Base-by-base conservation (phyloP, 805 yeast genomes). In the Kuraishia ogatae region DNA sequence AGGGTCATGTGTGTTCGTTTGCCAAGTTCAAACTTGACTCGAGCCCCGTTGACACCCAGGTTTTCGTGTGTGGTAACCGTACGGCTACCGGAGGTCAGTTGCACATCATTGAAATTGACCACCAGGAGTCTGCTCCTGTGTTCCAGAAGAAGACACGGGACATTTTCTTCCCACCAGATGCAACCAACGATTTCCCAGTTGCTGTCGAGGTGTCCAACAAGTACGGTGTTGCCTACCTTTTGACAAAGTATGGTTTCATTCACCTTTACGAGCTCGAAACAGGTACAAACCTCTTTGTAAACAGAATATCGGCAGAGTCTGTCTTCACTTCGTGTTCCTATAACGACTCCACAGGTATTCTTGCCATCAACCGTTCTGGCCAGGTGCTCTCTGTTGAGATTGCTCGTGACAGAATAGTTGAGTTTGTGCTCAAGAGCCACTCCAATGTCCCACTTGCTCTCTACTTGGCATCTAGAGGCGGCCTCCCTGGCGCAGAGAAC, bases 21-120 rank as follows among this genome's bases (percentile, higher is more conserved):
- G 90, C 97, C 54, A 76, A 79, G 57, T 74, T 94, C 59, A 79
- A 83, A 58, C 76, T 93, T 62, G 87, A 83, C 53, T 90, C 90
- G 55, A 89, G 92, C 47, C 58, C 77, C n/a, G 63, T 83, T 28
- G 89, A 89, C 48, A 88, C 96, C 53, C 91, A 89, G 71, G 84
- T 93, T 35, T 93, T 94, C 70, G 88, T 96, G 57, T 92, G 93
- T 67, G 98, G 96, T 64, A 90, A 91, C 73, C 86, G 94, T 71
- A 81, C 85, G 54, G 87, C 87, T 46, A 85, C 84, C 58, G 93
- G 93, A 57, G 91, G 92, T 60, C 87, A 84, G 69, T 79, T 94
- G 69, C 97, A 92, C 71, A 83, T 94, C 62, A 89, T 93, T 61
- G 99, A 96, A 75, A 94, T 96, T 65, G 99, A 94, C 70, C 98